Conservation (phyloP, 768 basidiomycete species). For the Kwoniella sp. region DNA sequence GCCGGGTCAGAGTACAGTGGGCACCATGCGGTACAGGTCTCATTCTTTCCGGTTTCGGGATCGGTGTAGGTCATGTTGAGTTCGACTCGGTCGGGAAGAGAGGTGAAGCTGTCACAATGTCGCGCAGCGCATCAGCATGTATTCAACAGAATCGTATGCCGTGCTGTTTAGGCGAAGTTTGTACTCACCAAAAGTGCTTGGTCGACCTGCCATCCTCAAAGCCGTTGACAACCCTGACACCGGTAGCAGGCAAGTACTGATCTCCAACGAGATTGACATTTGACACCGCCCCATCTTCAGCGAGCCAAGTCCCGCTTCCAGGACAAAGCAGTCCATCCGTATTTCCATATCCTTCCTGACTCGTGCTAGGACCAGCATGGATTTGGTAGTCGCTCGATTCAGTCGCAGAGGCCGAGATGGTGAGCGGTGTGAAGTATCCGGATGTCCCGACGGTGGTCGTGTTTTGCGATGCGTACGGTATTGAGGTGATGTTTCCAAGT, state of each 20-base stretch:
- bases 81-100: slow-evolving; percentile 85
- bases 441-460: slow-evolving; percentile 72
- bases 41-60: slow-evolving; percentile 70
- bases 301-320: slow-evolving; percentile 81
- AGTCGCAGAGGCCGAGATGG: slow-evolving; percentile 67
- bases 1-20: slow-evolving; percentile 76
- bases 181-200: slow-evolving; percentile 76
- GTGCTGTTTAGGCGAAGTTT: not conserved
- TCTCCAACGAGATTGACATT: slow-evolving; percentile 78
- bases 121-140: not conserved
- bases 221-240: slow-evolving; percentile 88
- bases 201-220: slow-evolving; percentile 79
- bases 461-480: slow-evolving; percentile 74
- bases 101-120: slow-evolving; percentile 66
- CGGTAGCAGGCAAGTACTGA: slow-evolving; percentile 71
- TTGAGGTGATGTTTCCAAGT: slow-evolving; percentile 71
- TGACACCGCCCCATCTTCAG: slow-evolving; percentile 69
- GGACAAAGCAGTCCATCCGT: slow-evolving; percentile 72
- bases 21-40: slow-evolving; percentile 76
- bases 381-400: slow-evolving; percentile 68
- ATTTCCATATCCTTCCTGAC: slow-evolving; percentile 46
- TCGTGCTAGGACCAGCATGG: slow-evolving; percentile 48
- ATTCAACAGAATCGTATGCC: not conserved
- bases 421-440: slow-evolving; percentile 78
- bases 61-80: slow-evolving; percentile 77